phyloP scores from a whole-genome alignment of 1,284 basidiomycete genomes.

The Xerocomus minutiporus region DNA sequence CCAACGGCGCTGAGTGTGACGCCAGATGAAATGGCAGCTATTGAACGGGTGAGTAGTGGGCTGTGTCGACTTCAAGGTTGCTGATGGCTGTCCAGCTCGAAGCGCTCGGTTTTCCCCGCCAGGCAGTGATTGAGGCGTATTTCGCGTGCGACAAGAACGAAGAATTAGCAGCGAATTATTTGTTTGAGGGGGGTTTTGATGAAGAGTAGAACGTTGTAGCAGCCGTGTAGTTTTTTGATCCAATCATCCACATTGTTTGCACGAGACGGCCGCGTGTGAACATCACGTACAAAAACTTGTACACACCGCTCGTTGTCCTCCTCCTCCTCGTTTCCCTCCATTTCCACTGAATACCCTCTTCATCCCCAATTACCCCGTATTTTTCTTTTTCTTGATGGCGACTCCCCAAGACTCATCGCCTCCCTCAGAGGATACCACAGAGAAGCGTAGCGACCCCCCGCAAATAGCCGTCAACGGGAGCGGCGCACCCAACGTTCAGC shows the following conservation, averaged over 20 bases:
- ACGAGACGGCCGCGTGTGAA: conserved; percentile 31
- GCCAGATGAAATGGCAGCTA: conserved; percentile 80
- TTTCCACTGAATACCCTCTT: conserved; percentile 24
- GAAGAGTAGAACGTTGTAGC: conserved; percentile 32
- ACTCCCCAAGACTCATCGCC: too few species aligned
- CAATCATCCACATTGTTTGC: conserved; percentile 29
- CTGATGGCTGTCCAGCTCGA: conserved; percentile 53
- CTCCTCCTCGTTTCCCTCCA: conserved; percentile 11
- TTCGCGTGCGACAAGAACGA: conserved; percentile 94
- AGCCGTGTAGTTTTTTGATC: conserved; percentile 5
- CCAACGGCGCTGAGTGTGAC: conserved; percentile 65
- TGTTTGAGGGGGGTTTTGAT: conserved; percentile 67
- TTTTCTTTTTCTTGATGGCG: background rate
- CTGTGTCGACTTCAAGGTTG: background rate
- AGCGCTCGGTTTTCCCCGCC: conserved; percentile 79
- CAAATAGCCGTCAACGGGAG: conserved; percentile 25
- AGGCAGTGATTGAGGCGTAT: conserved; percentile 80
- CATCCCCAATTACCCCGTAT: too few species aligned
- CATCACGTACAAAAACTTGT: conserved; percentile 34
- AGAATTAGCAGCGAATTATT: conserved; percentile 87
- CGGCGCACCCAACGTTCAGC: conserved; percentile 17
- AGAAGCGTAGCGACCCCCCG: conserved; percentile 22
- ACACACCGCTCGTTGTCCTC: conserved; percentile 6
- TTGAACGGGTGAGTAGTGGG: conserved; percentile 65
- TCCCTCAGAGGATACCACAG: background rate